A percentile compares a stretch with the other conserved stretches of the same genome.
Conservation (phyloP, 768 basidiomycete species). For the Ramaria rubella region DNA sequence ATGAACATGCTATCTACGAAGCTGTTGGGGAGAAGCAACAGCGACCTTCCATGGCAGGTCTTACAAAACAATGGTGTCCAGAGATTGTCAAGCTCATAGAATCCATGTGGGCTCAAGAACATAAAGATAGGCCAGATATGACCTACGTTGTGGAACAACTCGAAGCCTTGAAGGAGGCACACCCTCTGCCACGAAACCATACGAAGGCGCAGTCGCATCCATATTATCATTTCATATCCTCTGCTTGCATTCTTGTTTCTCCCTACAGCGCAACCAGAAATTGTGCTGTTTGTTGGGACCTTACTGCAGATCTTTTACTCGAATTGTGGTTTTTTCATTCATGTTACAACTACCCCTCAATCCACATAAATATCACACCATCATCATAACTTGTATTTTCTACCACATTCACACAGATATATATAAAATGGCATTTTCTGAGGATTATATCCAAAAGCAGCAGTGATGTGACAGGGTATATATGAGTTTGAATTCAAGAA, state of each 20-base stretch:
- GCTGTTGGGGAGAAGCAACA: conserved; percentile 85
- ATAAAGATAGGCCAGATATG: conserved; percentile 84
- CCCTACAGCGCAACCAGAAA: neutral
- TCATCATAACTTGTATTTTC: conserved; percentile 3
- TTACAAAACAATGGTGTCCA: conserved; percentile 87
- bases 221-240: neutral
- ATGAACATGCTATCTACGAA: conserved; percentile 97
- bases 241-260: neutral
- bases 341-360: neutral
- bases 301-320: neutral
- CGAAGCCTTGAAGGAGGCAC: conserved; percentile 29
- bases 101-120: conserved; percentile 94
- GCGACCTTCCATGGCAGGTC: conserved; percentile 67
- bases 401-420: conserved; percentile 1
- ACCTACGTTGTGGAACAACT: conserved; percentile 81
- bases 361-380: neutral
- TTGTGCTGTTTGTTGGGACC: neutral
- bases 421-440: conserved; percentile 5
- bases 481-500: neutral
- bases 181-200: neutral
- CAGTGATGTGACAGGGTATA: neutral
- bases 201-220: conserved; percentile 1
- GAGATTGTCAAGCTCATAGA: conserved; percentile 88
- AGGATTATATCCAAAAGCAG: neutral
- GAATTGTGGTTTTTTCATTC: conserved; percentile 2